These are phyloP conservation scores for Emmonsiellopsis sp. DNA, from an alignment of 2,329 filamentous ascomycete genomes.

Conservation along the genomic window DNA sequence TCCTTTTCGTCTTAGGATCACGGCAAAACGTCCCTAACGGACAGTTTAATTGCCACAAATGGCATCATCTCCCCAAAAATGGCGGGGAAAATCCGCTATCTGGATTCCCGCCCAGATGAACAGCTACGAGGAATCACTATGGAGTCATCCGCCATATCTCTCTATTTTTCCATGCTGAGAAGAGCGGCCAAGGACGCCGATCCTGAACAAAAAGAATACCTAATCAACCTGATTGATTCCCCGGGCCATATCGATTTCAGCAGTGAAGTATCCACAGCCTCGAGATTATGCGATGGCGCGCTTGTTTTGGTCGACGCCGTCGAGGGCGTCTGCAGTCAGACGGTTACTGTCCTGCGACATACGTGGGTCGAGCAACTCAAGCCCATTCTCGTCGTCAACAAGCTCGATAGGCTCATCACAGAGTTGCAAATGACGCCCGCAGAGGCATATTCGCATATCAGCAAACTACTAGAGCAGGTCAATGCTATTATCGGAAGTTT, in stretches of 20 bases:
- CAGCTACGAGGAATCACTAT: slow-evolving; percentile 97
- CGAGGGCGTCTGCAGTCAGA: slow-evolving; percentile 96
- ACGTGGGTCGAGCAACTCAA: slow-evolving; percentile 94
- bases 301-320: slow-evolving; percentile 93
- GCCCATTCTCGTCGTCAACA: slow-evolving; percentile 92
- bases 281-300: slow-evolving; percentile 85
- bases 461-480: slow-evolving; percentile 84
- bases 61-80: slow-evolving; percentile 98
- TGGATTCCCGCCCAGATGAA: slow-evolving; percentile 93
- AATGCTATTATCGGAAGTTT: slow-evolving; percentile 97
- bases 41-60: slow-evolving; percentile 94
- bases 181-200: slow-evolving; percentile 57
- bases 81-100: slow-evolving; percentile 93
- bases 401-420: slow-evolving; percentile 89
- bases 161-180: slow-evolving; percentile 87
- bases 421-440: slow-evolving; percentile 87
- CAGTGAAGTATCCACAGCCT: slow-evolving; percentile 94
- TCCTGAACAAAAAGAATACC: slow-evolving; percentile 73
- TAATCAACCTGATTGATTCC: slow-evolving; percentile 96
- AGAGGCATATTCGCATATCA: slow-evolving; percentile 84
- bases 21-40: slow-evolving; percentile 94
- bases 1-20: slow-evolving; percentile 55
- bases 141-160: slow-evolving; percentile 96
- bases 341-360: slow-evolving; percentile 89
- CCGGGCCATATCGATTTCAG: slow-evolving; percentile 98